Base-by-base conservation (phyloP, 2,329 filamentous ascomycete genomes). In the Pseudogymnoascus sp. region DNA sequence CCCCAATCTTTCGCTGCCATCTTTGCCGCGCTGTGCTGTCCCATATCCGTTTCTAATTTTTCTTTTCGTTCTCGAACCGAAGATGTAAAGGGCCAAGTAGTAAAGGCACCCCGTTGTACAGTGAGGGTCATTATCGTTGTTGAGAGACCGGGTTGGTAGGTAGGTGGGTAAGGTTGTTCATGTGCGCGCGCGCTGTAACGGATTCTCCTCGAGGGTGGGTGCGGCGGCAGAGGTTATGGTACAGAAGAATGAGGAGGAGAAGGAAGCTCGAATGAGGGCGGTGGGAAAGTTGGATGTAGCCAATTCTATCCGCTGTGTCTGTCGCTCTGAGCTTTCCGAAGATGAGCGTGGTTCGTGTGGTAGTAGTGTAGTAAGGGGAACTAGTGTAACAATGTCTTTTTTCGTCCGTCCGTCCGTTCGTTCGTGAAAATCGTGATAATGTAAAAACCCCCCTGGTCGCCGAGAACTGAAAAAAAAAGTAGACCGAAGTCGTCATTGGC, bases 311-410 rank as follows among this genome's bases (percentile, higher is more conserved):
- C 21, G 21, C 21, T 23, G 21, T 23, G 21, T 23, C 21, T 23
- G 21, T 23, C 21, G 21, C 21, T 23, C 43, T 49, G 23, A 49
- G 14, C 45, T 18, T 55, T 55, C 45, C 45, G 25, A 33, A 33
- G 25, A 55, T 28, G n/a, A 4, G n/a, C 45, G 25, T 18, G 41
- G 25, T 33, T 28, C 8, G 18, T 55, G 45, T n/a, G 31, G 7
- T 16, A 3, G 45, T 31, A 9, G 45, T 55, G 28, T 33, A 25
- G 45, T 55, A 16, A 55, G 45, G 25, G 45, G 45, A 55, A 55
- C 45, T 55, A 55, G 45, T 55, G 45, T 55, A 55, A 55, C 45
- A 55, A 55, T 55, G 45, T 55, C 45, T 55, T 55, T 55, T 55
- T 55, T 31, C 28, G 28, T 31, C 28, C 45, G 23, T 52, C 23